Percentiles rank a stretch among this genome's conserved stretches.
phyloP scores from a whole-genome alignment of 2,329 filamentous ascomycete species.

The Fusarium goolgardi region DNA sequence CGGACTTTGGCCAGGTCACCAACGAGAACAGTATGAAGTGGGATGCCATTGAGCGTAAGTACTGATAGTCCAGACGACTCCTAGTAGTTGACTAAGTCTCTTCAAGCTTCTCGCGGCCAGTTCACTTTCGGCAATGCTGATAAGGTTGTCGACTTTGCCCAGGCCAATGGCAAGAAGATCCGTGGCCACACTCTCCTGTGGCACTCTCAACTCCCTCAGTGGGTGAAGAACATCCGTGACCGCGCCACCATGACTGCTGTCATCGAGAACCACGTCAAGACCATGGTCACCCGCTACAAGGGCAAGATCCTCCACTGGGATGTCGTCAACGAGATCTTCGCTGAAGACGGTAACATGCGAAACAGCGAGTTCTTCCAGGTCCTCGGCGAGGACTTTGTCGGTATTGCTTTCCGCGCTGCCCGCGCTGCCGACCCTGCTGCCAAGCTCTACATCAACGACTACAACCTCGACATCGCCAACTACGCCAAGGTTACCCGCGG shows the following conservation, averaged over 20 bases:
- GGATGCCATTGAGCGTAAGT: conserved; percentile 57
- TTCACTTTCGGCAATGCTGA: conserved; percentile 72
- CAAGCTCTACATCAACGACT: conserved; percentile 82
- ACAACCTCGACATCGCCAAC: conserved; percentile 71
- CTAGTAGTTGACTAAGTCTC: conserved; percentile 21
- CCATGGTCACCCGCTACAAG: conserved; percentile 68
- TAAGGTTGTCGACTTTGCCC: conserved; percentile 69
- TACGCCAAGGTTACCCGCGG: conserved; percentile 68
- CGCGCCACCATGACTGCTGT: conserved; percentile 63
- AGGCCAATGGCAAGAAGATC: conserved; percentile 65
- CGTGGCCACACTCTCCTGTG: conserved; percentile 76
- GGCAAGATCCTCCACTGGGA: conserved; percentile 68
- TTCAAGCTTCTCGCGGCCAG: conserved; percentile 58
- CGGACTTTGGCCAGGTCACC: conserved; percentile 73
- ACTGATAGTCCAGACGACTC: accelerated
- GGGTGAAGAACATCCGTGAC: conserved; percentile 68
- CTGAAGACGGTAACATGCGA: conserved; percentile 70
- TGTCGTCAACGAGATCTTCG: conserved; percentile 74
- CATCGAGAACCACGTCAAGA: conserved; percentile 69
- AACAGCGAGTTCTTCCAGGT: conserved; percentile 73
- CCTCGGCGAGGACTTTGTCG: conserved; percentile 76
- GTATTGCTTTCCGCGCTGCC: conserved; percentile 76
- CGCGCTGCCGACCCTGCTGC: conserved; percentile 72
- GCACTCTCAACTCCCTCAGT: conserved; percentile 69
- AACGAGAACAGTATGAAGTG: conserved; percentile 79